Percentiles rank a stretch among this genome's conserved stretches.
Evolutionary conservation across 2,329 filamentous ascomycete species (phyloP).

Genomic region (Fusarium nodosum): DNA sequence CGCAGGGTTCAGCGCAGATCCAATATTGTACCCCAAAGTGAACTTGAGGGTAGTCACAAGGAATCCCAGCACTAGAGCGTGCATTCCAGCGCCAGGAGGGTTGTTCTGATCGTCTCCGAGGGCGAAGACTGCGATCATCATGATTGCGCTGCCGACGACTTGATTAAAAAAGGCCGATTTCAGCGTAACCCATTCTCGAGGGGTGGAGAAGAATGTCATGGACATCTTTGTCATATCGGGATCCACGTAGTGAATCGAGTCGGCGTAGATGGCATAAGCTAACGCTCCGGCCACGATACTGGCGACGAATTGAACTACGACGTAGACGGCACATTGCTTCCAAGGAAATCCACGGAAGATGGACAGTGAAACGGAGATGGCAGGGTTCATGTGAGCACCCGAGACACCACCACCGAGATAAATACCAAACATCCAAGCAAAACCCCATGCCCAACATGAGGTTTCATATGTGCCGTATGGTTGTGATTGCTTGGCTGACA

Average conservation of each 20-base stretch:
- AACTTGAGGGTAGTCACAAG: constrained; percentile 55
- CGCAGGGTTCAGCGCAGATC: constrained; percentile 56
- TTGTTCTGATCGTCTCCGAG: constrained; percentile 57
- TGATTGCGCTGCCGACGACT: constrained; percentile 53
- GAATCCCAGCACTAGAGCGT: constrained; percentile 55
- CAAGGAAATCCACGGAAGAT: constrained; percentile 57
- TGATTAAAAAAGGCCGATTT: constrained; percentile 54
- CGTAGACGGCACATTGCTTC: constrained; percentile 47
- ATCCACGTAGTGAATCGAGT: constrained; percentile 47
- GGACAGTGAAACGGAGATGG: constrained; percentile 54
- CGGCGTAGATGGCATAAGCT: constrained; percentile 26
- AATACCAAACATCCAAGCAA: constrained; percentile 48
- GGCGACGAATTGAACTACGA: constrained; percentile 18
- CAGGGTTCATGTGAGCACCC: constrained; percentile 54
- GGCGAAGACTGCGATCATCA: constrained; percentile 56
- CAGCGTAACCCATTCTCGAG: constrained; percentile 41
- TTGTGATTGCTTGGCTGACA: constrained; percentile 30
- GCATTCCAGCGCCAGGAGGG: constrained; percentile 55
- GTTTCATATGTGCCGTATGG: constrained; percentile 43
- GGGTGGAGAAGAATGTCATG: constrained; percentile 54
- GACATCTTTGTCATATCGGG: constrained; percentile 50
- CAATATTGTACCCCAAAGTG: constrained; percentile 55
- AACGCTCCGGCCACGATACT: constrained; percentile 22
- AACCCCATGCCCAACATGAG: constrained; percentile 46
- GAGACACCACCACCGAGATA: constrained; percentile 49